These are phyloP conservation scores for Chrysosporium queenslandicum DNA, from an alignment of 2,329 filamentous ascomycete species.

Conservation along the genomic window DNA sequence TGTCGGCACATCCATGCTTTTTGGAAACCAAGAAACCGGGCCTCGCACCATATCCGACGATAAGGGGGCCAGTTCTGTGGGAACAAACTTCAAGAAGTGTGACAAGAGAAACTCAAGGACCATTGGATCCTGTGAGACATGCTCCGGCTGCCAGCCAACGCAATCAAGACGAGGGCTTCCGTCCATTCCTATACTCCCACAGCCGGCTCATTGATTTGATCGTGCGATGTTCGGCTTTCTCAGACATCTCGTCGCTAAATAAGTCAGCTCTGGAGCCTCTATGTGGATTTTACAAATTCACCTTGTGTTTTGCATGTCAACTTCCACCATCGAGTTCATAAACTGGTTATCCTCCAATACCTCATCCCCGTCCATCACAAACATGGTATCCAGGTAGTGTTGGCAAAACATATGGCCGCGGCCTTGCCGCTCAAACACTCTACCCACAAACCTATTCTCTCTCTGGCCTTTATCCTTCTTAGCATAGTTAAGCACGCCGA, in stretches of 20 bases:
- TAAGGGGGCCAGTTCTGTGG: no score
- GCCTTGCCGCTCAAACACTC: constrained; percentile 4
- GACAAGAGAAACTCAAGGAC: no score
- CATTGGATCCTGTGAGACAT: no score
- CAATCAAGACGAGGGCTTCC: not conserved
- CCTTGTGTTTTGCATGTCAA: constrained; percentile 4
- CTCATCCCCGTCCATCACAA: not conserved
- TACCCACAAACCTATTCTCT: constrained; percentile 4
- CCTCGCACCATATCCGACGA: no score
- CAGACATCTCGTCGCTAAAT: not conserved
- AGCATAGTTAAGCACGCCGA: constrained; percentile 6
- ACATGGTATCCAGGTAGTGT: constrained; percentile 10
- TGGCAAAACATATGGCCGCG: constrained; percentile 7
- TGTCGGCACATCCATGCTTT: no score
- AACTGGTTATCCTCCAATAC: constrained; percentile 4
- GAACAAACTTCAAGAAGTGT: no score
- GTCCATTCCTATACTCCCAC: constrained; percentile 9
- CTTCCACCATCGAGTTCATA: constrained; percentile 1
- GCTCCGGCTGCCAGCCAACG: no score
- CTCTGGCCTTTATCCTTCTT: not conserved
- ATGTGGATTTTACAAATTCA: not conserved
- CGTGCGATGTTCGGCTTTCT: not conserved
- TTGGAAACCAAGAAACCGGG: no score
- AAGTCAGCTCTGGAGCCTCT: constrained; percentile 2
- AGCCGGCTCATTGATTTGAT: constrained; percentile 8